These are phyloP conservation scores for Vigna unguiculata DNA, from an alignment of 306 rosid species.

Conservation along the genomic window DNA sequence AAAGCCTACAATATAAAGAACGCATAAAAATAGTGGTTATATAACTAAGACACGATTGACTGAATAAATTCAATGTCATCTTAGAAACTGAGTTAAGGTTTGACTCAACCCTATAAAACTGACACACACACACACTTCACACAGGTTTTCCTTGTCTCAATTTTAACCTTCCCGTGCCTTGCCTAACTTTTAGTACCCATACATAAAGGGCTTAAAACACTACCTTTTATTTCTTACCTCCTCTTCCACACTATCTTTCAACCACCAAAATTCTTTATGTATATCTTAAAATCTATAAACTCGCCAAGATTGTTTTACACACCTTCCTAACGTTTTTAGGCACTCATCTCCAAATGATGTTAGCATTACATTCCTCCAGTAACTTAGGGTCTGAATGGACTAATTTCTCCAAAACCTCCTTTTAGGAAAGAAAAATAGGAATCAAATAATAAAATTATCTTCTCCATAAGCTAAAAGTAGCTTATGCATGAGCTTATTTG, in stretches of 20 bases:
- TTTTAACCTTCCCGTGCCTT: not conserved
- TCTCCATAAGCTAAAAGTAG: no score
- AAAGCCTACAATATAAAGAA: conserved; percentile 52
- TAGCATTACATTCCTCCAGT: no score
- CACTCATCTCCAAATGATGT: not conserved
- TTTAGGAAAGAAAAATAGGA: no score
- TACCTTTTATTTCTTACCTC: not conserved
- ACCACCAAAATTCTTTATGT: no score
- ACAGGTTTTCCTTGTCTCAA: not conserved
- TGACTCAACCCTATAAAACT: no score
- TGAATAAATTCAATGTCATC: not conserved
- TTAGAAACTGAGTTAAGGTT: no score
- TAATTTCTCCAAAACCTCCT: no score
- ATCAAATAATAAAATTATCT: no score
- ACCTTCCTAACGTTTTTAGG: not conserved
- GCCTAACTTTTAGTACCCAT: no score
- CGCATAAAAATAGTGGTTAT: not conserved
- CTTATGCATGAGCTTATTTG: no score
- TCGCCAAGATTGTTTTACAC: not conserved
- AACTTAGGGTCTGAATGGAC: no score
- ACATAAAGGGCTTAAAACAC: not conserved
- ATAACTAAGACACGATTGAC: not conserved
- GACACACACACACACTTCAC: not conserved
- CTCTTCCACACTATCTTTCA: no score
- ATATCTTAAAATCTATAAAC: not conserved